Evolutionary conservation across 352 stramenopile genomes (phyloP).

Genomic region (Pythium utonaiense): DNA sequence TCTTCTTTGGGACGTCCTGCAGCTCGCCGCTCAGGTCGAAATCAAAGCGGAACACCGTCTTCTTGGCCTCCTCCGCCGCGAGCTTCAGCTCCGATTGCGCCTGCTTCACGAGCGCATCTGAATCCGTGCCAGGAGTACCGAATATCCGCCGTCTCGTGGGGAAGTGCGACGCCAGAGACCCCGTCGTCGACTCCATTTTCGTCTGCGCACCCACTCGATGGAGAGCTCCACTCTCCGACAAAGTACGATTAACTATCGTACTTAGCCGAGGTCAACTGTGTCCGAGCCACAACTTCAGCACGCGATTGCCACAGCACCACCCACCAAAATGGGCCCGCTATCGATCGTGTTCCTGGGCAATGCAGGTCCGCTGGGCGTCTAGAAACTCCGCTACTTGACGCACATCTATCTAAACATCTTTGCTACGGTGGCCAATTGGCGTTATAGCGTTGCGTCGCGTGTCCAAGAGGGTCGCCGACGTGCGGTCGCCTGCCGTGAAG

Average conservation of each 20-base stretch:
- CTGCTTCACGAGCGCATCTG: constrained; percentile 25
- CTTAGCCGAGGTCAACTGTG: constrained; percentile 15
- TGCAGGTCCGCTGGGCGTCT: constrained; percentile 32
- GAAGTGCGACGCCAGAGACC: constrained; percentile 45
- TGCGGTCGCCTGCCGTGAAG: constrained; percentile 41
- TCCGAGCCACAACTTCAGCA: neutral
- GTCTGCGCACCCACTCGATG: neutral
- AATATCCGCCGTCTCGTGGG: constrained; percentile 40
- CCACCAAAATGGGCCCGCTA: constrained; percentile 19
- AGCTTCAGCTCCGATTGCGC: constrained; percentile 32
- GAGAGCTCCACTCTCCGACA: neutral
- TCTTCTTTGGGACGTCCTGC: constrained; percentile 23
- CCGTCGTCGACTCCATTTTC: constrained; percentile 6
- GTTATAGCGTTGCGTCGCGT: constrained; percentile 50
- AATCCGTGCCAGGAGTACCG: neutral
- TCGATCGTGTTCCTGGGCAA: constrained; percentile 76
- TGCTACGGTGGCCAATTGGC: neutral
- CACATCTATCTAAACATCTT: neutral
- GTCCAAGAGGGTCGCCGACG: constrained; percentile 63
- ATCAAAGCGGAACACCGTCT: constrained; percentile 52
- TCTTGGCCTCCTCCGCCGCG: constrained; percentile 16
- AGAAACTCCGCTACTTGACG: neutral
- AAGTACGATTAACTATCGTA: constrained; percentile 14
- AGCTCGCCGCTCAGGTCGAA: constrained; percentile 28
- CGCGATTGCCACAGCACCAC: neutral